phyloP scores from a whole-genome alignment of 768 basidiomycete species.

The Podaxis sp. region DNA sequence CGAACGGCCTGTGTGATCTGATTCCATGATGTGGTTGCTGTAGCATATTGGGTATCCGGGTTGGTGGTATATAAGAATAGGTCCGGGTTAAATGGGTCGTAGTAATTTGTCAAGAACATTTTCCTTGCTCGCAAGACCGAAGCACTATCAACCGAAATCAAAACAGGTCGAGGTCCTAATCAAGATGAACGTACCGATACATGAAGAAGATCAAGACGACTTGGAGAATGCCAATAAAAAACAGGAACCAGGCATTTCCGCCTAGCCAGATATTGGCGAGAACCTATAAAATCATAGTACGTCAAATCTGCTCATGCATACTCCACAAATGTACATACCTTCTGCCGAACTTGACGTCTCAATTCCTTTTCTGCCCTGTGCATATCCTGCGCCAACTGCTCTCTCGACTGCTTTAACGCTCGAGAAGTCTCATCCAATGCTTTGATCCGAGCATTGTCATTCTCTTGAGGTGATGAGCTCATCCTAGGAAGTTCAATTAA shows the following conservation, averaged over 20 bases:
- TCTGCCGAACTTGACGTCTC: constrained; percentile 14
- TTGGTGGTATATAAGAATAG: constrained; percentile 54
- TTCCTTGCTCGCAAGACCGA: constrained; percentile 47
- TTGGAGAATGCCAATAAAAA: constrained; percentile 35
- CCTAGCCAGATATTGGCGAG: constrained; percentile 2
- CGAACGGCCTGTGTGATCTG: constrained; percentile 1
- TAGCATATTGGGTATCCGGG: constrained; percentile 20
- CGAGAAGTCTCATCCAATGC: constrained; percentile 55
- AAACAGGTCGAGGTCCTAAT: constrained; percentile 10
- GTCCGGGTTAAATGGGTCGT: constrained; percentile 77
- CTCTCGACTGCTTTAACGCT: constrained; percentile 49
- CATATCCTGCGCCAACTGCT: constrained; percentile 40
- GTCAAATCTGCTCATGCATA: background rate
- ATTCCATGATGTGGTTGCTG: constrained; percentile 24
- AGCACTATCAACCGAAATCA: constrained; percentile 34
- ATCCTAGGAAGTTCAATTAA: constrained; percentile 2
- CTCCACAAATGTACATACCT: background rate
- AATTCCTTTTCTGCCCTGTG: constrained; percentile 39
- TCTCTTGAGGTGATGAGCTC: constrained; percentile 11
- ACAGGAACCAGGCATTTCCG: constrained; percentile 22
- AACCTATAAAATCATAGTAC: background rate
- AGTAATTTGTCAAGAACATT: constrained; percentile 72
- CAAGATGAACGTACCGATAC: constrained; percentile 50
- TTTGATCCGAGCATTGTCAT: constrained; percentile 46
- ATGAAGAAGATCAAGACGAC: constrained; percentile 46